Evolutionary conservation across 768 basidiomycete species (phyloP).

Genomic region (Amylocystis lapponica): DNA sequence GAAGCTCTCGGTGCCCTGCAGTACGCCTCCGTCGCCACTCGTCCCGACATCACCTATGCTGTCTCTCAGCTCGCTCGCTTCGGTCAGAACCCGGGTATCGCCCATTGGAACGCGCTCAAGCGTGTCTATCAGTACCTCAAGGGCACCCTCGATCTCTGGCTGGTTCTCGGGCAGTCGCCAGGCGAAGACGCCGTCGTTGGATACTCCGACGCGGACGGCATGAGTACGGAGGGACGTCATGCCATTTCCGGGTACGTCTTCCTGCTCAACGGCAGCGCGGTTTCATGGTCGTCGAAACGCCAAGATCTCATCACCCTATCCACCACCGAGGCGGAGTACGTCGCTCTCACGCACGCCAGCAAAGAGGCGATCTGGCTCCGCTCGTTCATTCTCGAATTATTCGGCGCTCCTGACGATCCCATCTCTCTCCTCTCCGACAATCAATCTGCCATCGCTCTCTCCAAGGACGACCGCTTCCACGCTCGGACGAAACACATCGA

Average conservation of each 20-base stretch:
- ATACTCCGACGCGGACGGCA: constrained; percentile 11
- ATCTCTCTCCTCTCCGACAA: not conserved
- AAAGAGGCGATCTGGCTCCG: constrained; percentile 33
- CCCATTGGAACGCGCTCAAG: constrained; percentile 23
- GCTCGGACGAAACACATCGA: constrained; percentile 33
- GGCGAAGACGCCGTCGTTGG: constrained; percentile 4
- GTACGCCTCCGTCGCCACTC: constrained; percentile 21
- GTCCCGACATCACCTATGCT: constrained; percentile 27
- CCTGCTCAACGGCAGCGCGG: constrained; percentile 27
- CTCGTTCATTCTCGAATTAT: constrained; percentile 2
- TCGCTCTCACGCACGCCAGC: constrained; percentile 26
- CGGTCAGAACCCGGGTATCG: constrained; percentile 11
- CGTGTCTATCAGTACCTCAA: constrained; percentile 22
- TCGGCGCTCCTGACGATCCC: not conserved
- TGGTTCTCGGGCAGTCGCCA: constrained; percentile 8
- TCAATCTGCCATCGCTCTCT: constrained; percentile 8
- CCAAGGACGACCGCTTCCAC: constrained; percentile 22
- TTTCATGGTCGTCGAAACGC: constrained; percentile 36
- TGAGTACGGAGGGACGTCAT: not conserved
- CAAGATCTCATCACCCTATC: constrained; percentile 33
- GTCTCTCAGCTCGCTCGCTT: constrained; percentile 20
- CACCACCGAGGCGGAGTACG: constrained; percentile 36
- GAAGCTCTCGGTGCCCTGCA: constrained; percentile 23
- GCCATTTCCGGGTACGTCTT: constrained; percentile 27
- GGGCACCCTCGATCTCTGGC: constrained; percentile 15